Evolutionary conservation across 2,329 filamentous ascomycete species (phyloP), one percentile per base, ranked within the genome.

Genomic region (Aspergillus proliferans): DNA sequence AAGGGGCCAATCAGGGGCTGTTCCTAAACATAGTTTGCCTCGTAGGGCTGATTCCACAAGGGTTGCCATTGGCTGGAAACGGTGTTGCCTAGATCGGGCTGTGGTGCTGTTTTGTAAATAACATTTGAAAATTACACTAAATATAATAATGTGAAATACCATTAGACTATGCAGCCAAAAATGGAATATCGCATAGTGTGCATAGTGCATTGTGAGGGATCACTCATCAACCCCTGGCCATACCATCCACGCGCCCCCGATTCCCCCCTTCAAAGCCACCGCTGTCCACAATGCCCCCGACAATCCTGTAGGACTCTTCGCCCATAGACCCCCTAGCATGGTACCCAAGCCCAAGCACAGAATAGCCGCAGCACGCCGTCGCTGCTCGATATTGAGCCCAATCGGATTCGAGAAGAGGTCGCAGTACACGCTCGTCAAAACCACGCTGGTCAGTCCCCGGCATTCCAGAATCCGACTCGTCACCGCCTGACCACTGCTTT

Each of bases 381-480:
- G 80, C 44, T 80, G 67, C 61, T 82, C 79, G 0, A 73, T 64
- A 48, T 81, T 78, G 2, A 65, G 59, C 10, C 65, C 51, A 2
- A 71, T 52, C 2, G 75, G 70, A 59, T 89, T 86, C 1, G 83
- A 86, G 57, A 88, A 88, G 18, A 92, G 62, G 64, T 92, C 88
- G 62, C 86, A 90, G 71, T 91, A 92, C 53, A 88, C 83, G 63
- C 85, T 89, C 1, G 88, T 92, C 51, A 93, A 69, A 3, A 91
- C 88, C 14, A 90, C 87, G 52, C 85, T 89, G 0, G 87, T 90
- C 18, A 92, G 71, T 2, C 83, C 81, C 50, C 82, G 83, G 62
- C 84, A 85, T 58, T 83, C 79, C 51, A 92, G 68, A 0, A 85
- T 82, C 3, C 87, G 73, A 58, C 84, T 88, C 0, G 81, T 81